Percentiles rank a stretch among this genome's conserved stretches.
Conservation (phyloP, 306 rosid genomes). For the Cucurbita maxima region DNA sequence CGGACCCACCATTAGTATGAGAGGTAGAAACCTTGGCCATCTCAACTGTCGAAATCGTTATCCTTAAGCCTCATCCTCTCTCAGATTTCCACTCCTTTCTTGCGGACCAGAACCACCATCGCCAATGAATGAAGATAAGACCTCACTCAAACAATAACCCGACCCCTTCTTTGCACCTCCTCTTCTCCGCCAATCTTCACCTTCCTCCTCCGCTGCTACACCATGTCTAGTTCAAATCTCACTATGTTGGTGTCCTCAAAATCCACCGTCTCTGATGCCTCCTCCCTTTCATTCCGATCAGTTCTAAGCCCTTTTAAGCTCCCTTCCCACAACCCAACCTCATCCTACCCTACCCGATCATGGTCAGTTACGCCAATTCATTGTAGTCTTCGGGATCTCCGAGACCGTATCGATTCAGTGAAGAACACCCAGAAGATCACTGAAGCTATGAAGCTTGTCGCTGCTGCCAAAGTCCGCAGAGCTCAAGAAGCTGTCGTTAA, state of each 20-base stretch:
- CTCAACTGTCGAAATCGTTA: conserved; percentile 5
- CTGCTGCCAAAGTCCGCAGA: conserved; percentile 83
- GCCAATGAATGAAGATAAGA: conserved; percentile 8
- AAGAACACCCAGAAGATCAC: conserved; percentile 87
- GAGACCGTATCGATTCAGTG: conserved; percentile 54
- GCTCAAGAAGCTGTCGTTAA: conserved; percentile 91
- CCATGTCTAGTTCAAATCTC: conserved; percentile 6
- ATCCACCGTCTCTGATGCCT: conserved; percentile 54
- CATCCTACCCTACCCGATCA: conserved; percentile 19
- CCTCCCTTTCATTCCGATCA: conserved; percentile 53
- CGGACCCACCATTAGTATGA: not conserved
- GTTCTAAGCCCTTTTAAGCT: conserved; percentile 52
- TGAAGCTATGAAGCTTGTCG: conserved; percentile 91
- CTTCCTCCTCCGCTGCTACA: not conserved
- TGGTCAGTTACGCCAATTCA: conserved; percentile 28
- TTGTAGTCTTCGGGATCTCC: conserved; percentile 64
- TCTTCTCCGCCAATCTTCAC: not conserved
- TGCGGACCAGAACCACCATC: not conserved
- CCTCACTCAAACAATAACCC: not conserved
- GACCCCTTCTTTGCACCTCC: not conserved
- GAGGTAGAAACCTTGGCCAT: not conserved
- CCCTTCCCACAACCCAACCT: conserved; percentile 23
- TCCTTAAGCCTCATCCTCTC: conserved; percentile 7
- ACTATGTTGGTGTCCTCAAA: conserved; percentile 24
- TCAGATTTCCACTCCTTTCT: not conserved